Conservation (phyloP, 2,329 filamentous ascomycete genomes). For the Nakataea oryzae region DNA sequence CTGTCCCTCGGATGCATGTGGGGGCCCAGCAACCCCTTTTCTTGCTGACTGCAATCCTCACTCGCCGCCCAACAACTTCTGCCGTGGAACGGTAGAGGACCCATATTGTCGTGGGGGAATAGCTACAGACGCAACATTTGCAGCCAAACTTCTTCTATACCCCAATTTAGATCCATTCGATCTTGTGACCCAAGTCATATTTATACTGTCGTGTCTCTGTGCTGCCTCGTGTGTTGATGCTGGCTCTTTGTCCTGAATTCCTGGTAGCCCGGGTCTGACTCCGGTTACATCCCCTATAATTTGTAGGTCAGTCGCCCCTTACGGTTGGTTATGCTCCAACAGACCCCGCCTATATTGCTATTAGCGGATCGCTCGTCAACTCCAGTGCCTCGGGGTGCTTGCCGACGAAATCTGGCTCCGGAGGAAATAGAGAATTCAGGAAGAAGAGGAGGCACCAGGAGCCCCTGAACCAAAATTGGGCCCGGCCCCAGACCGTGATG, state of each 20-base stretch:
- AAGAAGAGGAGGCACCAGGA: neutral
- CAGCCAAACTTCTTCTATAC: neutral
- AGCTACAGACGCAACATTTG: neutral
- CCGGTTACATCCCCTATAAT: neutral
- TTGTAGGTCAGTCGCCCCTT: neutral
- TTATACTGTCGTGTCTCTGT: neutral
- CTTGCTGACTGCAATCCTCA: neutral
- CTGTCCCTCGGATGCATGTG: neutral
- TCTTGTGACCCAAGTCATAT: neutral
- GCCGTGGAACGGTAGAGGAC: neutral
- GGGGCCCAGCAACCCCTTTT: neutral
- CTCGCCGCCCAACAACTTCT: no score
- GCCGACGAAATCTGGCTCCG: no score
- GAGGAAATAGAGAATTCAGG: no score
- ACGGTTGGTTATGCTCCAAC: neutral
- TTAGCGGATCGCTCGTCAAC: no score
- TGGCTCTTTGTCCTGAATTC: neutral
- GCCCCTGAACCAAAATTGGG: neutral
- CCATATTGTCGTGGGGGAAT: neutral
- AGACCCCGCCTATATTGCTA: no score
- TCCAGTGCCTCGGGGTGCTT: no score
- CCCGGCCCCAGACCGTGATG: neutral
- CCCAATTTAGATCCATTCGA: neutral
- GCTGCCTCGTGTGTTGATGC: neutral
- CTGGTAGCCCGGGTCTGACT: neutral